Evolutionary conservation across 768 basidiomycete genomes (phyloP), one percentile per base, ranked within the genome.

Genomic region (Rhodotorula taiwanensis): DNA sequence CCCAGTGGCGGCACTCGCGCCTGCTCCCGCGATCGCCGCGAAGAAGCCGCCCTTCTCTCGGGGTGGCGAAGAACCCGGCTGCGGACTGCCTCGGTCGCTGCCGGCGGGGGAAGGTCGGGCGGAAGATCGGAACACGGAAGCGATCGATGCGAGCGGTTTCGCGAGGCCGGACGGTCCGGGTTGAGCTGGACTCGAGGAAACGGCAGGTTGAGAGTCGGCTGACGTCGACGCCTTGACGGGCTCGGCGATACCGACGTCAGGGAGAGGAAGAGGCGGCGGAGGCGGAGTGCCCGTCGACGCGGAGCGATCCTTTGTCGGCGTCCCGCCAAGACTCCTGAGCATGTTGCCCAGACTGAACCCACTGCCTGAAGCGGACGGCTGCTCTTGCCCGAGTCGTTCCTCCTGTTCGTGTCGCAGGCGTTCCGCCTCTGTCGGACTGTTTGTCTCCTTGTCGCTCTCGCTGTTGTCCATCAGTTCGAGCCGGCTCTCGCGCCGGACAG

Each of bases 131-230:
- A 66, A 66, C 25, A 66, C 65, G 39, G 65, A 66, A 4, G 65
- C 65, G 60, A 66, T 61, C n/a, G 65, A 60, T 23, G 65, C 51
- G 60, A 66, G 57, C 20, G 65, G 65, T 47, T 66, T 66, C 10
- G 44, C 55, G 15, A 66, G 52, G 7, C 52, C 36, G 15, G 60
- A 50, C 3, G 52, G 44, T 14, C 50, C 44, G 36, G 36, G 36
- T 39, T 39, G 36, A 16, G 10, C 36, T 16, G 36, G 36, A 16
- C 36, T 16, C 10, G 10, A 10, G 10, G 36, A 39, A 10, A 16
- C 36, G 10, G 36, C 16, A 9, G 36, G 1, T 0, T 20, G 52
- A 6, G 43, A 15, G 34, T 43, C 3, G 1, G 48, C n/a, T 25
- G 30, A 27, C 39, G 16, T 20, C 0, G 36, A 30, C 30, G 50